Base-by-base conservation (phyloP, 2,329 filamentous ascomycete genomes). In the Myriosclerotinia duriaeana region DNA sequence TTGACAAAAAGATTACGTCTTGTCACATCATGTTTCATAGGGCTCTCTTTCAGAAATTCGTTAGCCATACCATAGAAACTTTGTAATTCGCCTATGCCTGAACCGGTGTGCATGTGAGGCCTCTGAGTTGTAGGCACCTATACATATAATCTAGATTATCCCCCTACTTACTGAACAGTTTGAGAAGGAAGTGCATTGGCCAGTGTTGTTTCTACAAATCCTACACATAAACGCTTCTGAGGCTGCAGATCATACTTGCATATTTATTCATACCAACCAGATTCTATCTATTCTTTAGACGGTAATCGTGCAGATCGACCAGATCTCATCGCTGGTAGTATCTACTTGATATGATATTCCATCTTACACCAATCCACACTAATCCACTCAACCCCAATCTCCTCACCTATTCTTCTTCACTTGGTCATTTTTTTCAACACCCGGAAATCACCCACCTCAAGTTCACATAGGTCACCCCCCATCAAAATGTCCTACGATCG, bases 91-190 rank as follows among this genome's bases (percentile, higher is more conserved):
- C 20, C 20, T 22, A 48, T 60, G 58, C 58, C 44, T 38, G 14
- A 6, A 12, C 42, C 14, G 14, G 8, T 60, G 20, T n/a, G 30
- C 62, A 34, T 15, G 42, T 58, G 42, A 52, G 22, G 5, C 20
- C n/a, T 17, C 14, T 15, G 12, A 30, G 30, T 34, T 46, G 34
- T 30, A 60, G 54, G 54, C 53, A 65, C 2, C 64, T 30, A 44
- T 60, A 60, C 64, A 65, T 65, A 65, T 22, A 65, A 17, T n/a
- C 17, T 15, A 34, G 20, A 48, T 20, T n/a, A 48, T 30, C 46
- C 26, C 11, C 15, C 42, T 14, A 22, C 30, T 62, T 44, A 50
- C 52, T 60, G 42, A 34, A 38, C 38, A 36, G 17, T 53, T 34
- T 34, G 20, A 60, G 26, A 42, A 46, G n/a, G 20, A 42, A 46